These are phyloP conservation scores for Lolium multiflorum DNA, from an alignment of 176 grass and related monocot genomes.

Conservation along the genomic window DNA sequence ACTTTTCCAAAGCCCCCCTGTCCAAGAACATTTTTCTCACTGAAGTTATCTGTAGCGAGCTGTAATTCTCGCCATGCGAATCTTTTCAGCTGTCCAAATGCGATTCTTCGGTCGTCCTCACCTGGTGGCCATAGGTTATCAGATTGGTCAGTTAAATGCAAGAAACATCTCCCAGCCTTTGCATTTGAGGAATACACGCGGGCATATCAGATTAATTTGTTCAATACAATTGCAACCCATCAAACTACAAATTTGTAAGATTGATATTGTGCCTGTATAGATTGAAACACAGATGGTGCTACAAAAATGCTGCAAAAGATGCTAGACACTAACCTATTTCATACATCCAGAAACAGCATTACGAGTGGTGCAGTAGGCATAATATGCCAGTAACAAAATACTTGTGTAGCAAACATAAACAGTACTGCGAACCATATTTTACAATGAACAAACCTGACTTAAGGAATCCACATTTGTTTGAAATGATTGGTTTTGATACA, in stretches of 20 bases:
- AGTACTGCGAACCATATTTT: conserved; percentile 1
- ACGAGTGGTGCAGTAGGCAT: not conserved
- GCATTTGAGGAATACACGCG: not conserved
- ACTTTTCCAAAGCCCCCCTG: conserved; percentile 99
- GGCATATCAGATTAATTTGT: conserved; percentile 7
- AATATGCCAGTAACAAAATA: conserved; percentile 35
- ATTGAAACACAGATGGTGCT: conserved; percentile 22
- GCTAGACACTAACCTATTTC: not conserved
- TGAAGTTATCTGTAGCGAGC: conserved; percentile 82
- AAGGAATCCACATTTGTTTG: not conserved
- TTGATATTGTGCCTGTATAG: not conserved
- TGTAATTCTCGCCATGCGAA: conserved; percentile 92
- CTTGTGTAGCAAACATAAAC: not conserved
- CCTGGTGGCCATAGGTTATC: conserved; percentile 55
- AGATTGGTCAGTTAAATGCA: conserved; percentile 19
- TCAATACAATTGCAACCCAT: conserved; percentile 18
- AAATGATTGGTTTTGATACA: not conserved
- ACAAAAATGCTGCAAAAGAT: not conserved
- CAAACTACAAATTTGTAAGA: conserved; percentile 3
- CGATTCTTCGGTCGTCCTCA: conserved; percentile 90
- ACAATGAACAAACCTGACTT: not conserved
- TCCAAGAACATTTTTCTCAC: conserved; percentile 93
- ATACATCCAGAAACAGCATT: conserved; percentile 7
- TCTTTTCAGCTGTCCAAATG: conserved; percentile 94
- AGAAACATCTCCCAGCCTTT: not conserved